These are phyloP conservation scores for Parasitella parasitica DNA, from an alignment of 371 early-diverging fungal species.

Conservation along the genomic window DNA sequence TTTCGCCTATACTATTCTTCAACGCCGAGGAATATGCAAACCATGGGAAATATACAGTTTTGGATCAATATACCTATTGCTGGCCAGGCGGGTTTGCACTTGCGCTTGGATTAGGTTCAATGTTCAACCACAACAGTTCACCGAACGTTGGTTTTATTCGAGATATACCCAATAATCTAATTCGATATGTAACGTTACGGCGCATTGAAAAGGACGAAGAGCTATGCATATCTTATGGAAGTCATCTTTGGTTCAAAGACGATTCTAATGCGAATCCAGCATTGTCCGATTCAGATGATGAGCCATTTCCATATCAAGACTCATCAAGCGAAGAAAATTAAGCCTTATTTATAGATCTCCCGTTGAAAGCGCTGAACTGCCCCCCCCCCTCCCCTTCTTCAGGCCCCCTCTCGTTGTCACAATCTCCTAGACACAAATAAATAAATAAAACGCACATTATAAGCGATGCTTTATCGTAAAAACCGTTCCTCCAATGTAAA, in stretches of 20 bases:
- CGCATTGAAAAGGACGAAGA: constrained; percentile 61
- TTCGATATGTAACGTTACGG: constrained; percentile 57
- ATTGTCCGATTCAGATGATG: constrained; percentile 14
- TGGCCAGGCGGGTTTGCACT: constrained; percentile 68
- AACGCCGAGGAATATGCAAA: constrained; percentile 52
- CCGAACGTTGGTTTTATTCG: constrained; percentile 69
- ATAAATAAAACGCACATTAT: not conserved
- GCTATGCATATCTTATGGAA: constrained; percentile 70
- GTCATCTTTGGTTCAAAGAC: constrained; percentile 68
- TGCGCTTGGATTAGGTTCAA: constrained; percentile 69
- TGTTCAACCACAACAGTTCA: constrained; percentile 64
- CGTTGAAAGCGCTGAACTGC: not conserved
- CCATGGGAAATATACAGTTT: constrained; percentile 59
- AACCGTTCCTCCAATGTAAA: too few species aligned
- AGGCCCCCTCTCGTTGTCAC: not conserved
- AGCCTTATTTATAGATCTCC: not conserved
- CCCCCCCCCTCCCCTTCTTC: not conserved
- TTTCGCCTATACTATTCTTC: constrained; percentile 65
- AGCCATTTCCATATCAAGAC: constrained; percentile 16
- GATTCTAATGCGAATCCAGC: constrained; percentile 2
- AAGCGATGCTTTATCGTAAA: too few species aligned
- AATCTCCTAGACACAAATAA: not conserved
- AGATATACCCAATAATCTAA: constrained; percentile 53
- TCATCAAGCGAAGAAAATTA: not conserved
- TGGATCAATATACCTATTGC: constrained; percentile 71